Conservation (phyloP, 1,284 basidiomycete genomes). For the Jaminaea rosea region DNA sequence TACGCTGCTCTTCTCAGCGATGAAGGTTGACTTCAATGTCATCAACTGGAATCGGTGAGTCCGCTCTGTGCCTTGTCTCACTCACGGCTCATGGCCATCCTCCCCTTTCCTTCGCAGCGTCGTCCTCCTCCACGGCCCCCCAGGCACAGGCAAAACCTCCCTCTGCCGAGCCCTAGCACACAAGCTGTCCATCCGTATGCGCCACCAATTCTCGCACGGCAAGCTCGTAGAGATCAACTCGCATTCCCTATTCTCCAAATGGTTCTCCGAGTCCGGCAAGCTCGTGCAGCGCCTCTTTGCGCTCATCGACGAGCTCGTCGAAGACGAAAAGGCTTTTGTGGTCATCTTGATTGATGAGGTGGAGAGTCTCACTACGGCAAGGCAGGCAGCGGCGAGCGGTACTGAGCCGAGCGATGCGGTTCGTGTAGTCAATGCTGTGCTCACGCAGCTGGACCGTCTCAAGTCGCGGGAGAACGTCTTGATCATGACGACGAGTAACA, state of each 20-base stretch:
- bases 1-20: constrained; percentile 79
- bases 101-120: constrained; percentile 53
- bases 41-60: constrained; percentile 79
- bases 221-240: constrained; percentile 86
- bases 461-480: constrained; percentile 85
- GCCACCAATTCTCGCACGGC: constrained; percentile 69
- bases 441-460: constrained; percentile 93
- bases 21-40: constrained; percentile 78
- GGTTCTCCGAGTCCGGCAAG: constrained; percentile 94
- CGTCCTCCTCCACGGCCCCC: constrained; percentile 87
- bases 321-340: constrained; percentile 82
- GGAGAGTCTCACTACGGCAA: constrained; percentile 83
- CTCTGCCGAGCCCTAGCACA: constrained; percentile 89
- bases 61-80: neutral
- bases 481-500: constrained; percentile 92
- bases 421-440: constrained; percentile 87
- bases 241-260: constrained; percentile 46
- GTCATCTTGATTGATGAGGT: constrained; percentile 97
- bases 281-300: constrained; percentile 88
- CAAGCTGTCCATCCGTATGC: constrained; percentile 83
- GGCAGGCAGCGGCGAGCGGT: constrained; percentile 84
- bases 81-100: neutral
- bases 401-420: constrained; percentile 94
- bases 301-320: constrained; percentile 73
- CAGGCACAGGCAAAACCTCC: constrained; percentile 94